Base-by-base conservation (phyloP, 208 protist genomes). In the Leishmania guyanensis region DNA sequence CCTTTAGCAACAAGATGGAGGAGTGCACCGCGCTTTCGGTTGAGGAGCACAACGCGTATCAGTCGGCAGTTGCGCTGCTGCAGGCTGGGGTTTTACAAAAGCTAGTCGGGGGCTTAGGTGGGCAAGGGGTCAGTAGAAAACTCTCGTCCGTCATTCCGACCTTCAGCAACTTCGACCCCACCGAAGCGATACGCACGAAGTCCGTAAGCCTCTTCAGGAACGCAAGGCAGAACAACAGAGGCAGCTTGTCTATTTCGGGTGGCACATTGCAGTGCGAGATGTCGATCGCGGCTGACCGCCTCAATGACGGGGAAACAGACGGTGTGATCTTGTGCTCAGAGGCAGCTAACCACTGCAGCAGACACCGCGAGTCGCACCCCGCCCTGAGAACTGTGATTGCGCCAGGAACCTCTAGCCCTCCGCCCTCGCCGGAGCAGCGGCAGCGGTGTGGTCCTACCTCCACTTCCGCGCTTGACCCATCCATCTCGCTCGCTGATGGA, bases 61-160 rank as follows among this genome's bases (percentile, higher is more conserved):
- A 83, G 68, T 90, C 86, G 5, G 84, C 86, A 29, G 75, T 84
- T 33, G 86, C 81, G 16, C 60, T 88, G 2, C 81, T 88, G 33
- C 76, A 80, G 75, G 81, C 79, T 26, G 84, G 82, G 33, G 56
- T 84, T 39, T 77, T 65, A n/a, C 33, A 26, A 20, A 70, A 22
- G 2, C 16, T 39, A 12, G 12, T 36, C 58, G 39, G 43, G 46
- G 48, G 43, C 22, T 72, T 46, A 22, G 5, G 46, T 16, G 26
- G 64, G 60, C 62, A 64, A 51, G 36, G 46, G 43, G 53, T 10
- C 51, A 62, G 29, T 53, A 56, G 54, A 53, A 48, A 8, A 39
- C 70, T 17, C 22, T 69, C 50, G 22, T 58, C 71, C 33, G 50
- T 58, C n/a, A 75, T 48, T 68, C 79, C 46, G 20, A 48, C 69